These are phyloP conservation scores for Pontederia crassipes DNA, from an alignment of 176 grass and related monocot species.

Conservation along the genomic window DNA sequence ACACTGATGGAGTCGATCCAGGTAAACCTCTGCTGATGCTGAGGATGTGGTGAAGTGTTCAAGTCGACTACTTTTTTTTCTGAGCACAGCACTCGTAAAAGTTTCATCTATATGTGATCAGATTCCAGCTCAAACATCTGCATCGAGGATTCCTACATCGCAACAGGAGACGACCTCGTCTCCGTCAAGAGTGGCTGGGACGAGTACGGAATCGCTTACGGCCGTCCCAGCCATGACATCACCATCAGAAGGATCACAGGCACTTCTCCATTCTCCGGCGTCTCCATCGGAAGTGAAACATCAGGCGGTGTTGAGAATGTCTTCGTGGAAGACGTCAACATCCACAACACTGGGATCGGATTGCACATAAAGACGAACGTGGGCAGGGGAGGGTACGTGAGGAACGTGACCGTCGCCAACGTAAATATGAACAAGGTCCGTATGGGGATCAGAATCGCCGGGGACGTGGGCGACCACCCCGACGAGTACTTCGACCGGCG, in stretches of 20 bases:
- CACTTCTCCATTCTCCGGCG: conserved; percentile 60
- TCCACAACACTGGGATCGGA: conserved; percentile 50
- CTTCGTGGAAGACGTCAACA: conserved; percentile 39
- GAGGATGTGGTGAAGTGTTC: not conserved
- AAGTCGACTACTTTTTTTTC: not conserved
- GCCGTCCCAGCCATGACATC: conserved; percentile 45
- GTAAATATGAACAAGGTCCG: conserved; percentile 42
- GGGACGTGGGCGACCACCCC: conserved; percentile 70
- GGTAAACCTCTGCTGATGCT: conserved; percentile 23
- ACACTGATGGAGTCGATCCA: conserved; percentile 80
- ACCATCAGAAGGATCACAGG: conserved; percentile 53
- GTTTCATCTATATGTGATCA: not conserved
- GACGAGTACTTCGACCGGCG: conserved; percentile 24
- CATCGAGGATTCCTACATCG: conserved; percentile 76
- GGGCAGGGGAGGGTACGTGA: conserved; percentile 59
- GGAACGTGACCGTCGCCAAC: conserved; percentile 40
- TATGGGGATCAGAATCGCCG: conserved; percentile 40
- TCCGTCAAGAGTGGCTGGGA: conserved; percentile 91
- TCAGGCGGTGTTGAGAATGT: conserved; percentile 56
- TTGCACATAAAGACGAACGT: conserved; percentile 65
- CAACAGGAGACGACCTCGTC: conserved; percentile 58
- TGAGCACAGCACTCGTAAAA: not conserved
- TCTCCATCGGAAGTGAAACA: conserved; percentile 65
- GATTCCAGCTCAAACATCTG: conserved; percentile 44
- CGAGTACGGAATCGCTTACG: conserved; percentile 83